Conservation (phyloP, 208 protist genomes). For the Zelonia costaricensis region DNA sequence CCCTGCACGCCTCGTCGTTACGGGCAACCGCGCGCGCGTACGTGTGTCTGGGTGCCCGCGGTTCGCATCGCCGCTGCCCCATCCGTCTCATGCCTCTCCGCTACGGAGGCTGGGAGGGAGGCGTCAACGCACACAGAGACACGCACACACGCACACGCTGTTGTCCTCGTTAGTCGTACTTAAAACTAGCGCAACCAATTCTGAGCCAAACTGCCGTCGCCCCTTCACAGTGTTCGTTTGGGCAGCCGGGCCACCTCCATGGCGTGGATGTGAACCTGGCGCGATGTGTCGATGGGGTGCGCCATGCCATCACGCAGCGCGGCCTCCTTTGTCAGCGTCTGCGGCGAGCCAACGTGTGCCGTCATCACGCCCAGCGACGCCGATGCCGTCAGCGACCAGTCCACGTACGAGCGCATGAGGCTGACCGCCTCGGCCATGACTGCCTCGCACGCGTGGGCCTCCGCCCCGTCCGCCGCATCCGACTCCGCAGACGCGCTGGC, state of each 20-base stretch:
- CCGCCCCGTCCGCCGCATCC: slow-evolving; percentile 5
- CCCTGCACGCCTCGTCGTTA: too few relatives aligned
- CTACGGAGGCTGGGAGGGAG: too few relatives aligned
- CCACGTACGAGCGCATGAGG: slow-evolving; percentile 53
- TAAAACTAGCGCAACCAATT: too few relatives aligned
- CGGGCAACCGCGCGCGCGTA: too few relatives aligned
- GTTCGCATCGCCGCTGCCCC: too few relatives aligned
- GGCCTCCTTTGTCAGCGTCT: slow-evolving; percentile 69
- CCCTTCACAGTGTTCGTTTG: slow-evolving; percentile 9
- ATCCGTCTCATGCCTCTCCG: too few relatives aligned
- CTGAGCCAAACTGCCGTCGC: too few relatives aligned
- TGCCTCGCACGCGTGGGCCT: slow-evolving; percentile 23
- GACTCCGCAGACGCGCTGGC: not conserved
- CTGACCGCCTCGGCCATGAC: slow-evolving; percentile 32
- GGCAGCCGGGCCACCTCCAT: slow-evolving; percentile 29
- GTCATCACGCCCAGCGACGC: slow-evolving; percentile 67
- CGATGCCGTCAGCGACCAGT: slow-evolving; percentile 61
- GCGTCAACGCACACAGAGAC: too few relatives aligned
- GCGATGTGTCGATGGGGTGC: slow-evolving; percentile 63
- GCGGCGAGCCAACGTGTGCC: slow-evolving; percentile 58
- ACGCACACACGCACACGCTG: not conserved
- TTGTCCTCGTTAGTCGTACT: not conserved
- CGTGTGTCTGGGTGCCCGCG: too few relatives aligned
- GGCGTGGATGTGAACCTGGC: slow-evolving; percentile 67
- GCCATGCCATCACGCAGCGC: slow-evolving; percentile 56